phyloP scores from a whole-genome alignment of 208 protist genomes.

The Herpetomonas tarakana region DNA sequence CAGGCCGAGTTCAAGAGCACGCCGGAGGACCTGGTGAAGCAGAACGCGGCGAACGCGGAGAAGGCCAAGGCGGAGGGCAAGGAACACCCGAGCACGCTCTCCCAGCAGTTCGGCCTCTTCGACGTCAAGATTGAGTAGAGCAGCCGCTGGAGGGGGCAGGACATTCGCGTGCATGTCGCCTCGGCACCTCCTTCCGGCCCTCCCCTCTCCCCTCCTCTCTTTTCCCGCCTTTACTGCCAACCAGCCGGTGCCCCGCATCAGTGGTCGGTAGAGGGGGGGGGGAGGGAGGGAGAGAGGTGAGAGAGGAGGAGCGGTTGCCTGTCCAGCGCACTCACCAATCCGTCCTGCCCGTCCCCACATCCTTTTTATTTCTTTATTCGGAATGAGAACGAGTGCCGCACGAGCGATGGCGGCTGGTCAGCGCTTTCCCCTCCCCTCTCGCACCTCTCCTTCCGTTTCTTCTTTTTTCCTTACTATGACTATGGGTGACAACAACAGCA shows the following conservation, averaged over 20 bases:
- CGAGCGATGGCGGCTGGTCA: no score
- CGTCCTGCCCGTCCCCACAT: background rate
- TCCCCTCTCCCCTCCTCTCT: background rate
- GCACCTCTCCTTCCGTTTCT: no score
- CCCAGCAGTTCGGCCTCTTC: constrained; percentile 70
- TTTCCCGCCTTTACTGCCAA: constrained; percentile 13
- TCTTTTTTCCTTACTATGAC: no score
- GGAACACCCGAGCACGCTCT: constrained; percentile 69
- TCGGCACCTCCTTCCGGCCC: background rate
- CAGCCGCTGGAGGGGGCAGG: background rate
- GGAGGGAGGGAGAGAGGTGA: no score
- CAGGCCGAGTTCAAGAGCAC: constrained; percentile 78
- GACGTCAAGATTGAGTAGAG: constrained; percentile 88
- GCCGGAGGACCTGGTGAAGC: constrained; percentile 67
- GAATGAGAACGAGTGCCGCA: background rate
- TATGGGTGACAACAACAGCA: no score
- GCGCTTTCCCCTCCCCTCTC: no score
- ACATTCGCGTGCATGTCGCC: background rate
- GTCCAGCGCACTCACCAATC: no score
- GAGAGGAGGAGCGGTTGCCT: no score
- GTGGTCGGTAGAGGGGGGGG: no score
- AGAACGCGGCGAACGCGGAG: constrained; percentile 77
- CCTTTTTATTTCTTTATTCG: background rate
- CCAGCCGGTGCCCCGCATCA: no score
- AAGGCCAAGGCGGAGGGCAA: constrained; percentile 84